Percentiles rank a stretch among this genome's conserved stretches.
Evolutionary conservation across 2,329 filamentous ascomycete species (phyloP).

Genomic region (Diaporthe helianthi): DNA sequence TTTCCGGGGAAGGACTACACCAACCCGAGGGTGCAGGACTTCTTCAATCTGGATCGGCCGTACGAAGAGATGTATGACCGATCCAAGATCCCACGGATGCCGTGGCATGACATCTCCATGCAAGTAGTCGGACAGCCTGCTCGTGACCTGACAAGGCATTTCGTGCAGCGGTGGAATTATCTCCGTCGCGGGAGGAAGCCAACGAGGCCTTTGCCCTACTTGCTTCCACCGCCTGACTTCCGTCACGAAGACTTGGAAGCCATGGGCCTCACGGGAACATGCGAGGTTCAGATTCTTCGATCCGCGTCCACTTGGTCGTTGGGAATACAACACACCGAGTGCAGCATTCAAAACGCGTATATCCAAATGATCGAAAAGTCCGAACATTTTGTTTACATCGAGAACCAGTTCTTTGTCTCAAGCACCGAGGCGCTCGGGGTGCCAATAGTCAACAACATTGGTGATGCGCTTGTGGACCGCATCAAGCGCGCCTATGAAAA

Average conservation of each 20-base stretch:
- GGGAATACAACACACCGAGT: conserved; percentile 85
- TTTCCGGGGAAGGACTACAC: conserved; percentile 99
- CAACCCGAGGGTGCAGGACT: conserved; percentile 93
- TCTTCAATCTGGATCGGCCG: conserved; percentile 89
- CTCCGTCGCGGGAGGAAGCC: conserved; percentile 91
- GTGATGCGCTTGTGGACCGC: conserved; percentile 91
- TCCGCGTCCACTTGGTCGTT: conserved; percentile 93
- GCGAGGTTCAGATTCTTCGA: conserved; percentile 93
- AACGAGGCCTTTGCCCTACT: conserved; percentile 89
- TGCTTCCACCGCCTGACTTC: conserved; percentile 93
- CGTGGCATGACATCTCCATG: conserved; percentile 98
- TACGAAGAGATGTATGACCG: conserved; percentile 99
- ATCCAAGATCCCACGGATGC: conserved; percentile 88
- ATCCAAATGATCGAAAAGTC: conserved; percentile 93
- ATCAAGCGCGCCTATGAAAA: conserved; percentile 85
- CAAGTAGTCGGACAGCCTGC: conserved; percentile 96
- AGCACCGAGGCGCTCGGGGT: conserved; percentile 88
- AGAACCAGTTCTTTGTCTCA: conserved; percentile 98
- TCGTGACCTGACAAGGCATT: conserved; percentile 91
- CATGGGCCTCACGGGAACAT: conserved; percentile 89
- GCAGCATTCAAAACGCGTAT: conserved; percentile 96
- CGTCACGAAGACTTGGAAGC: conserved; percentile 84
- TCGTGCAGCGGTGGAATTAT: conserved; percentile 98
- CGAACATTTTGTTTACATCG: conserved; percentile 97
- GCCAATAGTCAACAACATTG: conserved; percentile 90